Evolutionary conservation across 495 filamentous ascomycete genomes (phyloP).

Genomic region (Articulospora tetracladia): DNA sequence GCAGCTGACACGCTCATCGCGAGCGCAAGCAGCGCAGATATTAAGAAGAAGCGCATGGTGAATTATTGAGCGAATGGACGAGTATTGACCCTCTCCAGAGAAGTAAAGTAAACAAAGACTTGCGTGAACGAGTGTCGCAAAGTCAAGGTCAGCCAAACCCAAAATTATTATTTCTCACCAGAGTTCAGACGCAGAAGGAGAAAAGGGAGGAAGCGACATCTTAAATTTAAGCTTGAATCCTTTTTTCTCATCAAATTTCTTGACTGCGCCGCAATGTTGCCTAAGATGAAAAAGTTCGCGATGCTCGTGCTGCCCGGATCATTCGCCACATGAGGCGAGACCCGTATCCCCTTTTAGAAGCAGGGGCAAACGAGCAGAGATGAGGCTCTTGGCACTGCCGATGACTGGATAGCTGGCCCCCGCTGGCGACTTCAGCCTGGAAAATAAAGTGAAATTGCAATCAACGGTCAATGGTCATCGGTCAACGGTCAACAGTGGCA

Average conservation of each 20-base stretch:
- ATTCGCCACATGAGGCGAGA: not conserved
- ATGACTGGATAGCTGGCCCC: not conserved
- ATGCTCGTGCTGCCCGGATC: not conserved
- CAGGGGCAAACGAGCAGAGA: not conserved
- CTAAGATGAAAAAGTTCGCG: not conserved
- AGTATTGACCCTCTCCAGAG: constrained; percentile 10
- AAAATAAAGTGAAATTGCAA: too few relatives aligned
- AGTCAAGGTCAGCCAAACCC: not conserved
- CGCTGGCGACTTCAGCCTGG: not conserved
- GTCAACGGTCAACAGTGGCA: too few relatives aligned
- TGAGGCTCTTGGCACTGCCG: not conserved
- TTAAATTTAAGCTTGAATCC: constrained; percentile 4
- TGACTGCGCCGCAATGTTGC: not conserved
- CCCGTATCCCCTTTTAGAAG: not conserved
- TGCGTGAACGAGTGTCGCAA: not conserved
- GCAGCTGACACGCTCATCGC: not conserved
- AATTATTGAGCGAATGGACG: not conserved
- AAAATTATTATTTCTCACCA: not conserved
- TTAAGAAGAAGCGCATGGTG: not conserved
- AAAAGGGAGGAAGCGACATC: not conserved
- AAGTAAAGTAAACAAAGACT: not conserved
- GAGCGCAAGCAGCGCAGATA: not conserved
- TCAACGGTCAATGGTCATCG: too few relatives aligned
- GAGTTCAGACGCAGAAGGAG: too few relatives aligned
- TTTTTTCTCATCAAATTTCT: not conserved